A percentile compares a stretch with the other conserved stretches of the same genome.
Conservation (phyloP, 2,329 filamentous ascomycete genomes). For the Fusarium nelsonii region DNA sequence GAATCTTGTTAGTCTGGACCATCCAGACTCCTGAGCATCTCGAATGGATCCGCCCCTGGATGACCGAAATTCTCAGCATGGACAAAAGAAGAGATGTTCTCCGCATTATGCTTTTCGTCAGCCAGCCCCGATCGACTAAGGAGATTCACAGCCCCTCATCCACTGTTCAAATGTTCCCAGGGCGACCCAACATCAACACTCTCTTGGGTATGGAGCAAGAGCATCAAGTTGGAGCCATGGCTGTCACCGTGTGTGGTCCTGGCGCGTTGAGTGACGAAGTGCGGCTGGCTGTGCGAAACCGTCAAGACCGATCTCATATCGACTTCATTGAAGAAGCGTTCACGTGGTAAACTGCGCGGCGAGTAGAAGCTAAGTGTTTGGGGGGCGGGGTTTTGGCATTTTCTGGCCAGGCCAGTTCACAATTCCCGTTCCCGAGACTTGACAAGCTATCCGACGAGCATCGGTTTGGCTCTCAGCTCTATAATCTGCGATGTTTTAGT, state of each 20-base stretch:
- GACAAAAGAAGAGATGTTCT: conserved; percentile 79
- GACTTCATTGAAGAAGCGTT: conserved; percentile 87
- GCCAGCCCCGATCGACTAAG: conserved; percentile 78
- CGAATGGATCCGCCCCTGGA: conserved; percentile 87
- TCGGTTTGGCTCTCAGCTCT: conserved; percentile 1
- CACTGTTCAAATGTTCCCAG: conserved; percentile 87
- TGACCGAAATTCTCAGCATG: conserved; percentile 83
- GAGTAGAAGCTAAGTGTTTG: background rate
- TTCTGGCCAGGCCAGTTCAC: conserved; percentile 22
- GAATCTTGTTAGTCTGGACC: conserved; percentile 81
- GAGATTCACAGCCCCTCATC: conserved; percentile 83
- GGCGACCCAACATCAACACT: conserved; percentile 79
- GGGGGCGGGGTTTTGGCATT: conserved; percentile 19
- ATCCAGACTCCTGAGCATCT: conserved; percentile 84
- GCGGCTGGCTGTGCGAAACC: conserved; percentile 72
- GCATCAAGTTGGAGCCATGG: conserved; percentile 79
- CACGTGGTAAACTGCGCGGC: conserved; percentile 60
- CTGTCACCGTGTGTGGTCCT: conserved; percentile 79
- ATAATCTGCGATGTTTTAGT: conserved; percentile 8
- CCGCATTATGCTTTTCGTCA: conserved; percentile 83
- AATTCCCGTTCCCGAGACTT: background rate
- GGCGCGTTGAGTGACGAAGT: conserved; percentile 82
- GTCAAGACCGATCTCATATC: conserved; percentile 74
- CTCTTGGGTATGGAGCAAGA: conserved; percentile 80
- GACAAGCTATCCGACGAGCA: background rate